These are phyloP conservation scores for Lipomyces sp. DNA, from an alignment of 805 yeast genomes.

Conservation along the genomic window DNA sequence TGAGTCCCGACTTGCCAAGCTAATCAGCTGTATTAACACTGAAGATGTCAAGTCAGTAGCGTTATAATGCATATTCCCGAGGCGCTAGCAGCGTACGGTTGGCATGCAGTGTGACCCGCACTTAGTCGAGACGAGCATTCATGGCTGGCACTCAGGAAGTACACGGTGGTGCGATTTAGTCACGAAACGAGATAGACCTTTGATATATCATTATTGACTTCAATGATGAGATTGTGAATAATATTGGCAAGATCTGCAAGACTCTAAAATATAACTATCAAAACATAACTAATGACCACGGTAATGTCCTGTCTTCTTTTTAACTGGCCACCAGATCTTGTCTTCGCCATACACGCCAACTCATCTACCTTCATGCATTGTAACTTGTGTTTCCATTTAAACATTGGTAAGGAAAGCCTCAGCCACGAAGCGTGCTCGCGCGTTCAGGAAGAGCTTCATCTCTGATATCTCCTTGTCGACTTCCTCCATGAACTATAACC, in stretches of 20 bases:
- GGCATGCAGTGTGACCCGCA: no score
- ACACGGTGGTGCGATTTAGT: no score
- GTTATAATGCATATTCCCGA: not conserved
- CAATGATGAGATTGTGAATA: not conserved
- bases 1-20: not conserved
- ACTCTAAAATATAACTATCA: not conserved
- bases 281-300: not conserved
- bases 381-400: not conserved
- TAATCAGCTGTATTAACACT: no score
- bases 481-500: conserved; percentile 82
- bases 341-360: not conserved
- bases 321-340: not conserved
- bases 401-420: conserved; percentile 78
- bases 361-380: not conserved
- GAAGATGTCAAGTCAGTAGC: no score
- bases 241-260: not conserved
- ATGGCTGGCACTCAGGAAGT: no score
- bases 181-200: not conserved
- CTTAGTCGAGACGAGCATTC: no score
- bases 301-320: not conserved
- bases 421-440: conserved; percentile 97
- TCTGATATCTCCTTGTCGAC: conserved; percentile 98
- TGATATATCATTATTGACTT: not conserved
- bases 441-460: conserved; percentile 94
- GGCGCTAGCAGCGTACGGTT: no score